phyloP scores from a whole-genome alignment of 176 grass and related monocot species.

The Lolium rigidum region DNA sequence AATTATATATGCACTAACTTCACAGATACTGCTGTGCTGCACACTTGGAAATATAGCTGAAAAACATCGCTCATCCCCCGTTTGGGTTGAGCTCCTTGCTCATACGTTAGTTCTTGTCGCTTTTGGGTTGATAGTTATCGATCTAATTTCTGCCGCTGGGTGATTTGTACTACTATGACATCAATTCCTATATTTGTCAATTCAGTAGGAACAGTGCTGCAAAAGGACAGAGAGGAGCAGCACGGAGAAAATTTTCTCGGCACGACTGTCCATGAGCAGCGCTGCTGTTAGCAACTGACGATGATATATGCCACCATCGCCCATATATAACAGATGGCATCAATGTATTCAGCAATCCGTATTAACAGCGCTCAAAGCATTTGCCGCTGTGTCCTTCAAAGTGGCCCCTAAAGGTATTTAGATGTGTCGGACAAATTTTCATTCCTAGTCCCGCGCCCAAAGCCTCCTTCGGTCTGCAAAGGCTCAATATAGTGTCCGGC shows the following conservation, averaged over 20 bases:
- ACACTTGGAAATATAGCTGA: neutral
- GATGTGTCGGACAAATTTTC: no score
- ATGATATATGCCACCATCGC: neutral
- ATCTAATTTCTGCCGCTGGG: neutral
- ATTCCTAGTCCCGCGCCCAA: no score
- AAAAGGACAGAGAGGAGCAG: neutral
- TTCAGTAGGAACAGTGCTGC: neutral
- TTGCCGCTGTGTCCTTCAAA: no score
- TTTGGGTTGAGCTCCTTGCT: neutral
- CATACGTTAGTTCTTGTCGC: neutral
- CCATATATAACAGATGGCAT: neutral
- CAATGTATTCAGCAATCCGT: no score
- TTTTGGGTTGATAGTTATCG: neutral
- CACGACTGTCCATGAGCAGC: neutral
- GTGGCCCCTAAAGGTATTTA: no score
- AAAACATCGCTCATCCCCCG: neutral
- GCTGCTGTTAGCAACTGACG: neutral
- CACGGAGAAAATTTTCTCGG: neutral
- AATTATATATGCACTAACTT: conserved; percentile 7
- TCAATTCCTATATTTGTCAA: neutral
- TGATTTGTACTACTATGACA: neutral
- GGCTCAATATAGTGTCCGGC: no score
- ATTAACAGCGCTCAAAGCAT: no score
- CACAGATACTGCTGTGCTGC: conserved; percentile 1
- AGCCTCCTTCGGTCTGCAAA: no score